Evolutionary conservation across 2,329 filamentous ascomycete species (phyloP).

Genomic region (Myriosclerotinia curreyana): DNA sequence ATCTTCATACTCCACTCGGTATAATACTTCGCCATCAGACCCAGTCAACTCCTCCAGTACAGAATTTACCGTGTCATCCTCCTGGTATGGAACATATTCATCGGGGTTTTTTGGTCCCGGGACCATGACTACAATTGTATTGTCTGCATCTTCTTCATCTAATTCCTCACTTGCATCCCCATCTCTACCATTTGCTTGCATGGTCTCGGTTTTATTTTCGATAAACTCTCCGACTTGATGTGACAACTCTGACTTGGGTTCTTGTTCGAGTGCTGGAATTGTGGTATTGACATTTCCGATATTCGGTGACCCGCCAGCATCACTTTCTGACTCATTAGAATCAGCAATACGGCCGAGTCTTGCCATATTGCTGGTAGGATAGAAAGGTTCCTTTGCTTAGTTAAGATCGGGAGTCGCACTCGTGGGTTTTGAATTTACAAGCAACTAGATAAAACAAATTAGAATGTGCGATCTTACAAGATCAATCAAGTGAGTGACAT

Average conservation of each 20-base stretch:
- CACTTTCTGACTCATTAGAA: slow-evolving; percentile 27
- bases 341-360: slow-evolving; percentile 20
- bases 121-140: slow-evolving; percentile 32
- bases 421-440: background rate
- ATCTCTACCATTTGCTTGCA: background rate
- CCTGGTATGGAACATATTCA: slow-evolving; percentile 35
- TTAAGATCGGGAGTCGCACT: background rate
- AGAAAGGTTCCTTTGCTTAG: background rate
- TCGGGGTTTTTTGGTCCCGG: slow-evolving; percentile 32
- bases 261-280: slow-evolving; percentile 23
- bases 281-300: slow-evolving; percentile 22
- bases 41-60: slow-evolving; percentile 33
- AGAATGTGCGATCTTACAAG: background rate
- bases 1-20: slow-evolving; percentile 38
- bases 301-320: background rate
- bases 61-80: slow-evolving; percentile 36
- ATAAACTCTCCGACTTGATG: slow-evolving; percentile 30
- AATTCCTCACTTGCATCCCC: background rate
- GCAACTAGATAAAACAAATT: background rate
- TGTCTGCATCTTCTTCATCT: background rate
- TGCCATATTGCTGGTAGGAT: slow-evolving; percentile 3
- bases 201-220: slow-evolving; percentile 16
- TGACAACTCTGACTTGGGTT: slow-evolving; percentile 29
- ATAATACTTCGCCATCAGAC: slow-evolving; percentile 29
- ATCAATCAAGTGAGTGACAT: background rate